Evolutionary conservation across 1,284 basidiomycete genomes (phyloP), one percentile per base, ranked within the genome.

Genomic region (Pterulicium gracile): DNA sequence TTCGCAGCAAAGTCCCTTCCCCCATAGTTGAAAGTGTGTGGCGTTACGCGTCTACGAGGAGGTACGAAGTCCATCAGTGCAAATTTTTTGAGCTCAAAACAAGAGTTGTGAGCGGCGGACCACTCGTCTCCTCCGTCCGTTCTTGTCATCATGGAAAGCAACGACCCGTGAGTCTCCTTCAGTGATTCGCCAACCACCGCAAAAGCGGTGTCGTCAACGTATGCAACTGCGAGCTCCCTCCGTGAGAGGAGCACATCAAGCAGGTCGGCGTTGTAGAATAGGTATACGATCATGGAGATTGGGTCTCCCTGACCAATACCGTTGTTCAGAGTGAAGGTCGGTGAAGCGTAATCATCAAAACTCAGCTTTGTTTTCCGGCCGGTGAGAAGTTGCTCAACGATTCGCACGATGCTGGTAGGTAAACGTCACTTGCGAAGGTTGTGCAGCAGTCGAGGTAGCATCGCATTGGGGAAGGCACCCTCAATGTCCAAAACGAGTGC

Each of bases 401-500:
- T 24, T 14, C 34, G 1, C 45, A 5, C 24, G 19, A 15, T 10
- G 15, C 2, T 15, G 46, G 46, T 12, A 36, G 63, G 64, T 1
- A 65, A 56, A 10, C 60, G 49, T 14, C 52, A 24, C 44, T 50
- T 54, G 10, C 54, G 15, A 49, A 67, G 50, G 50, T 65, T 61
- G 42, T 65, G 59, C 3, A 64, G 47, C 1, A 67, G 54, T 3
- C 53, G 36, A 2, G 56, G 48, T 1, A 48, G 50, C 7, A 50
- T 50, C 1, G 54, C 58, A 44, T 51, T 63, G 14, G 62, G 60
- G 49, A 62, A 64, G 2, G 62, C 64, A 3, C 55, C 61, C 44
- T 61, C 55, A 5, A 67, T 52, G 44, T 65, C 62, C 0, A 65
- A 54, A 44, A 56, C 62, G 0, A 66, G 55, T 0, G 57, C 52